These are phyloP conservation scores for Akanthomyces muscarius DNA, from an alignment of 2,329 filamentous ascomycete genomes.

Conservation along the genomic window DNA sequence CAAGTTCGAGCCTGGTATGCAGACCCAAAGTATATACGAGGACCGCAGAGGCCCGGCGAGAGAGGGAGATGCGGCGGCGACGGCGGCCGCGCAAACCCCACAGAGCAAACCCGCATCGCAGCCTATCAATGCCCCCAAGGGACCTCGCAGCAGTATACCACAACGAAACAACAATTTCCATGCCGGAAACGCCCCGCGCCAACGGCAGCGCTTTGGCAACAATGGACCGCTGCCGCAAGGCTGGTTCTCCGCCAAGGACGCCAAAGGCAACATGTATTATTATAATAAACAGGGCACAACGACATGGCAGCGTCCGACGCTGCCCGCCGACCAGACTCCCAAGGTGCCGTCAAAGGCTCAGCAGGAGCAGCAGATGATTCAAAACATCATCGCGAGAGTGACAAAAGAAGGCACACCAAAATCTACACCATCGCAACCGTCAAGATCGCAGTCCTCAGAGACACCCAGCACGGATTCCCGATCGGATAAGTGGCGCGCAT, in stretches of 20 bases:
- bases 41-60: constrained; percentile 54
- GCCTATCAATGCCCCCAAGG: constrained; percentile 52
- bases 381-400: constrained; percentile 82
- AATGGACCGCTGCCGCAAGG: constrained; percentile 65
- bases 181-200: constrained; percentile 34
- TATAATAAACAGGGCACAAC: constrained; percentile 75
- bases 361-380: constrained; percentile 67
- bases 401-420: constrained; percentile 61
- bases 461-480: constrained; percentile 55
- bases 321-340: constrained; percentile 57
- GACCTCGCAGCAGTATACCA: constrained; percentile 56
- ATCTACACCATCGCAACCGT: constrained; percentile 34
- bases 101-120: constrained; percentile 41
- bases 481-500: constrained; percentile 66
- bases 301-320: constrained; percentile 76
- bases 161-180: constrained; percentile 52
- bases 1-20: constrained; percentile 70
- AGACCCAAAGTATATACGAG: constrained; percentile 54
- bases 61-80: constrained; percentile 32
- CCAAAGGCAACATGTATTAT: constrained; percentile 73
- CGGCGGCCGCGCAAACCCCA: constrained; percentile 27
- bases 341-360: constrained; percentile 62
- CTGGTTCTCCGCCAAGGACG: constrained; percentile 75
- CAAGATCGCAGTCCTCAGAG: constrained; percentile 56
- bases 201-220: constrained; percentile 43